Conservation (phyloP, 2,329 filamentous ascomycete genomes). For the Diaporthe helianthi region DNA sequence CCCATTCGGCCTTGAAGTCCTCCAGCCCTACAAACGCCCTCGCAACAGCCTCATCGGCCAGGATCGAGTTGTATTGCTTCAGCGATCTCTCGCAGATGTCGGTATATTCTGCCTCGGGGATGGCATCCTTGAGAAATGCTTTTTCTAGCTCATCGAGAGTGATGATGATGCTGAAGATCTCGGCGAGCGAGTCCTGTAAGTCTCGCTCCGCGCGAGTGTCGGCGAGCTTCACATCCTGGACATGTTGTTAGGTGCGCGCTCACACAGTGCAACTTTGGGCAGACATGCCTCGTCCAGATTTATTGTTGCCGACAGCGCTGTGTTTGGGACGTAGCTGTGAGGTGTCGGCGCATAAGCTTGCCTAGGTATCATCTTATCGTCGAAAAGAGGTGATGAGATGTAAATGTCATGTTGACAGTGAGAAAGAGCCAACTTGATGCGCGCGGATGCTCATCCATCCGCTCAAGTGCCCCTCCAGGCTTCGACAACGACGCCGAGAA, state of each 20-base stretch:
- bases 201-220: conserved; percentile 88
- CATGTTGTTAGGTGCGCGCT: conserved; percentile 22
- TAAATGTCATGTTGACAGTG: conserved; percentile 2
- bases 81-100: conserved; percentile 93
- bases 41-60: conserved; percentile 91
- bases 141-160: conserved; percentile 96
- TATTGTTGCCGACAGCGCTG: conserved; percentile 83
- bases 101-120: conserved; percentile 90
- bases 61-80: conserved; percentile 95
- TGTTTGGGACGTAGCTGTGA: conserved; percentile 89
- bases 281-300: conserved; percentile 83
- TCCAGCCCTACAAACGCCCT: conserved; percentile 87
- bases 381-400: not conserved
- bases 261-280: not conserved
- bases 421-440: not conserved
- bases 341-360: conserved; percentile 88
- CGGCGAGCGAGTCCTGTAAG: conserved; percentile 92
- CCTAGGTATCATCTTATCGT: conserved; percentile 56
- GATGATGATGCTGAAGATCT: conserved; percentile 97
- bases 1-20: conserved; percentile 90
- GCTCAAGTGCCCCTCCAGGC: not conserved
- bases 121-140: conserved; percentile 94
- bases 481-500: not conserved
- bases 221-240: conserved; percentile 88
- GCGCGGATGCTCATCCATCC: not conserved